Evolutionary conservation across 352 stramenopile species (phyloP).

Genomic region (Pythium myriotylum): DNA sequence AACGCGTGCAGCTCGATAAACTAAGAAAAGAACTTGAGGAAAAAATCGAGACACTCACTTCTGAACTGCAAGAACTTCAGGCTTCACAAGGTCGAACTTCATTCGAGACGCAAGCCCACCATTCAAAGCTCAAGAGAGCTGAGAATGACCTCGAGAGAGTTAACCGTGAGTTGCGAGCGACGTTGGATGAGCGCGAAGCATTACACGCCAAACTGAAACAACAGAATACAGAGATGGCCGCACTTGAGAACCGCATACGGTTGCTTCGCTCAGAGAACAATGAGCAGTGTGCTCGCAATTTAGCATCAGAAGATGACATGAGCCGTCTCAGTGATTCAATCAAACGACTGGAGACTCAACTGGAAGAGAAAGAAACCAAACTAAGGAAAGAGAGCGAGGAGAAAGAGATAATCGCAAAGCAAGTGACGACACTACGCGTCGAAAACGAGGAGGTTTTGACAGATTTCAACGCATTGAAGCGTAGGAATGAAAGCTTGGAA

Average conservation of each 20-base stretch:
- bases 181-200: constrained; percentile 33
- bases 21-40: constrained; percentile 31
- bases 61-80: constrained; percentile 30
- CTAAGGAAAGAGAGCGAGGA: constrained; percentile 25
- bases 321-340: constrained; percentile 17
- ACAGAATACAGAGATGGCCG: constrained; percentile 26
- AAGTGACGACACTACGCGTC: constrained; percentile 2
- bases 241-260: constrained; percentile 33
- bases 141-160: constrained; percentile 36
- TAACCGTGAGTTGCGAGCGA: constrained; percentile 25
- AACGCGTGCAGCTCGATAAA: constrained; percentile 30
- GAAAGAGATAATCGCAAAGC: constrained; percentile 20
- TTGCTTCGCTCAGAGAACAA: constrained; percentile 36
- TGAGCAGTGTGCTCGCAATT: constrained; percentile 24
- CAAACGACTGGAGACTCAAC: constrained; percentile 23
- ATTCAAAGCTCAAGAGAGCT: constrained; percentile 36
- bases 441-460: constrained; percentile 28
- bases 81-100: constrained; percentile 14
- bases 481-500: constrained; percentile 25
- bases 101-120: constrained; percentile 33
- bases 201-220: constrained; percentile 28
- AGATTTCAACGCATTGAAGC: constrained; percentile 16
- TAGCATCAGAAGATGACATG: constrained; percentile 33
- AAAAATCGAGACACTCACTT: constrained; percentile 27
- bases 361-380: constrained; percentile 23